phyloP scores from a whole-genome alignment of 73 alveolate genomes.

The Uronychia setigera region DNA sequence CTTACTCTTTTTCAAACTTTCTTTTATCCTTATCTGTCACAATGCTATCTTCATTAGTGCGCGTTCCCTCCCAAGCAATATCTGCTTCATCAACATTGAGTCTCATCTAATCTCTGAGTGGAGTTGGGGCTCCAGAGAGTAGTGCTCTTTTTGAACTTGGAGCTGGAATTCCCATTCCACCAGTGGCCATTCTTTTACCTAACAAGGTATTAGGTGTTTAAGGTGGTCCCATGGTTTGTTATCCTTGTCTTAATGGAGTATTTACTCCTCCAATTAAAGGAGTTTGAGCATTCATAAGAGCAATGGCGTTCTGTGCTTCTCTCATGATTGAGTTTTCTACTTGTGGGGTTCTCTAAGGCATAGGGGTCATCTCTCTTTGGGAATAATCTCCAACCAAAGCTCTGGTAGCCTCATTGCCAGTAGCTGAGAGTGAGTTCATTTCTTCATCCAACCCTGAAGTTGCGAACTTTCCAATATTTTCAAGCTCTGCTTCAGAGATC shows the following conservation, averaged over 20 bases:
- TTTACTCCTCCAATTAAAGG: conserved; percentile 88
- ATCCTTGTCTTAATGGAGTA: conserved; percentile 28
- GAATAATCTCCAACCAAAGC: conserved; percentile 78
- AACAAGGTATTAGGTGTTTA: conserved; percentile 29
- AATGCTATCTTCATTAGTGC: conserved; percentile 13
- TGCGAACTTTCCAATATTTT: conserved; percentile 43
- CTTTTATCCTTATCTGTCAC: conserved; percentile 6
- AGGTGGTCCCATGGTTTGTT: conserved; percentile 32
- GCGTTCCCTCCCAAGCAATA: conserved; percentile 58
- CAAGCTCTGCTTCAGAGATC: conserved; percentile 82
- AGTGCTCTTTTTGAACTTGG: conserved; percentile 15
- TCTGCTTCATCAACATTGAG: conserved; percentile 21
- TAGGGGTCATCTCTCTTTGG: conserved; percentile 36
- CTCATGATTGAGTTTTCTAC: conserved; percentile 68
- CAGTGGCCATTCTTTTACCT: conserved; percentile 19
- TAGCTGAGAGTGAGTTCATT: conserved; percentile 23
- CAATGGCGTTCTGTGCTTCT: conserved; percentile 81
- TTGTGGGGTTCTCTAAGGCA: conserved; percentile 77
- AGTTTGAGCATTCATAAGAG: conserved; percentile 75
- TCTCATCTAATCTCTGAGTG: conserved; percentile 62
- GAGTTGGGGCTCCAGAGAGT: conserved; percentile 37
- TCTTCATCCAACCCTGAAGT: conserved; percentile 8
- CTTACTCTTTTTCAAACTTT: conserved; percentile 40
- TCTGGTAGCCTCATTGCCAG: conserved; percentile 68
- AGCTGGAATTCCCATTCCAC: conserved; percentile 24